A percentile compares a stretch with the other conserved stretches of the same genome.
Evolutionary conservation across 345 rosid genomes (phyloP).

Genomic region (Ceriops decandra): DNA sequence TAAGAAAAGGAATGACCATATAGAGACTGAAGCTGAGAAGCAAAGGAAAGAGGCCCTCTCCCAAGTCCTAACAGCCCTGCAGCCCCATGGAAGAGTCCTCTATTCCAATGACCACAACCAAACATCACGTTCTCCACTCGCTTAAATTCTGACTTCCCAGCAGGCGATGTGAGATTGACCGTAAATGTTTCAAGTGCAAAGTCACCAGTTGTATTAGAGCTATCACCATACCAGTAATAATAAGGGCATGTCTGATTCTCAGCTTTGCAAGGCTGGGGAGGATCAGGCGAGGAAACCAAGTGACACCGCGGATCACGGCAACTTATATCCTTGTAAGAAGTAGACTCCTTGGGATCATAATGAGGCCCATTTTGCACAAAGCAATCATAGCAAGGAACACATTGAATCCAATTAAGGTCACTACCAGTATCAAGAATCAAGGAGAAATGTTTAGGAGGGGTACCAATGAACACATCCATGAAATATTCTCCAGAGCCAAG

Average conservation of each 20-base stretch:
- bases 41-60: conserved; percentile 79
- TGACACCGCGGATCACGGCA: conserved; percentile 65
- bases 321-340: conserved; percentile 56
- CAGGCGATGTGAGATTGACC: conserved; percentile 51
- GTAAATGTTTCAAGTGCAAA: conserved; percentile 75
- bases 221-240: conserved; percentile 81
- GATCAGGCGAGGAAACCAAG: conserved; percentile 71
- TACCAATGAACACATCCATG: conserved; percentile 87
- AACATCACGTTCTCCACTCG: conserved; percentile 71
- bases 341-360: conserved; percentile 61
- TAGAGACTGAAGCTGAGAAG: conserved; percentile 76
- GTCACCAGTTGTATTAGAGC: conserved; percentile 87
- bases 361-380: conserved; percentile 76
- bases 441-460: conserved; percentile 85
- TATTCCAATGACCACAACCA: conserved; percentile 94
- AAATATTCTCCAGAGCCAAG: conserved; percentile 92
- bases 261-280: conserved; percentile 55
- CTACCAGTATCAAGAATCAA: conserved; percentile 96
- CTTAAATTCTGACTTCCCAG: conserved; percentile 44
- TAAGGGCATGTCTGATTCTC: conserved; percentile 78
- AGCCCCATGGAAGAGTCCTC: conserved; percentile 80
- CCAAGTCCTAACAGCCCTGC: conserved; percentile 86
- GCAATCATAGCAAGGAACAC: conserved; percentile 82
- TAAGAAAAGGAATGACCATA: conserved; percentile 84
- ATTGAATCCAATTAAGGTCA: conserved; percentile 93